Evolutionary conservation across 208 protist species (phyloP), one percentile per base, ranked within the genome.

Genomic region (Herpetomonas samuelpessoai): DNA sequence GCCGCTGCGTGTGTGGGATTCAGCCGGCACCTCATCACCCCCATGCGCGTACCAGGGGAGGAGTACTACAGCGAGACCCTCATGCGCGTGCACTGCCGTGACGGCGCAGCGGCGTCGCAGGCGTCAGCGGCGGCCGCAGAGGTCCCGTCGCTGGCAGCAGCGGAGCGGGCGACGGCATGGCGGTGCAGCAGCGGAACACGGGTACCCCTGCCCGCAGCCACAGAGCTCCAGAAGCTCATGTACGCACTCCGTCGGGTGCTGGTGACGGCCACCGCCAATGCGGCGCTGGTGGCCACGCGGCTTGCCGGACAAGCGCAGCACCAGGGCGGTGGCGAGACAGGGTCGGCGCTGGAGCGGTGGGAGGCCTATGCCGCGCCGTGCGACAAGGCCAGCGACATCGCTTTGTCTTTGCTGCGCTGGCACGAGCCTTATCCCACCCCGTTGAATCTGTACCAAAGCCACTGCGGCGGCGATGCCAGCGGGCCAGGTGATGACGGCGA

Each of bases 191-290:
- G 22, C 6, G 10, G 16, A 4, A 55, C 50, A 6, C 3, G 18
- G 28, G 9, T 14, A 41, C 9, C 14, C 35, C 35, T 41, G 35
- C 35, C 35, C 28, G 10, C 22, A 35, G 22, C 28, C 2, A 82
- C 76, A 1, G 41, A 41, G 9, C 68, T 83, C 44, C 64, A 79
- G 63, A 61, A 63, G 35, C 54, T 78, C 1, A 56, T 62, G 28
- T 87, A 87, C 61, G 71, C 67, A 3, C 71, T 76, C 0, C 73
- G 65, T 2, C 71, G 80, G 9, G 62, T 74, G 52, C 69, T 77
- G 21, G 65, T 83, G 38, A 62, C 68, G 9, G 68, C 67, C 3
- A 49, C 67, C 21, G 63, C 72, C 18, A 87, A 87, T 60, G 39
- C 60, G 1, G 76, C 80, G 2, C 38, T 60, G 12, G 24, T 19